Conservation (phyloP, 2,329 filamentous ascomycete species). For the Pestalotiopsis sp. region DNA sequence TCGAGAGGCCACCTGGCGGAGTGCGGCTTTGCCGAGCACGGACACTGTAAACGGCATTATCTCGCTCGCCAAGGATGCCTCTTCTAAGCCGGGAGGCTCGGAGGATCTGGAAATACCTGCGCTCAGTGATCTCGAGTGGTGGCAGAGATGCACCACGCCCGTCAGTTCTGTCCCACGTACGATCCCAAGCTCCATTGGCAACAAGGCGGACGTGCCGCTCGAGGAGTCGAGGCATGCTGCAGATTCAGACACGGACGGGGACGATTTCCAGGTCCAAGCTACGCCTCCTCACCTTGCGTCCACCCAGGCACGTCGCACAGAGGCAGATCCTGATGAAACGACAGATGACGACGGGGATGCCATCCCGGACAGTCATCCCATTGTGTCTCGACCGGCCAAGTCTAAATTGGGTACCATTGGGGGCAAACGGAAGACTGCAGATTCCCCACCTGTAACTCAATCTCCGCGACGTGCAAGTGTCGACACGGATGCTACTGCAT, state of each 20-base stretch:
- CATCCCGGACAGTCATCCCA: constrained; percentile 22
- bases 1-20: constrained; percentile 40
- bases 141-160: constrained; percentile 39
- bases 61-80: constrained; percentile 44
- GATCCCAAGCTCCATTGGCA: neutral
- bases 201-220: constrained; percentile 16
- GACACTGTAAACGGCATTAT: constrained; percentile 33
- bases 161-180: constrained; percentile 15
- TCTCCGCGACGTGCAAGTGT: constrained; percentile 14
- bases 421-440: constrained; percentile 13
- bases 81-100: constrained; percentile 36
- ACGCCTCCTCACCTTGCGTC: constrained; percentile 45
- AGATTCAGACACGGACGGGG: constrained; percentile 34
- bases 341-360: constrained; percentile 23
- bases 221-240: constrained; percentile 18
- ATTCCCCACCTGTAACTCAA: constrained; percentile 20
- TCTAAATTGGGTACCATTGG: constrained; percentile 24
- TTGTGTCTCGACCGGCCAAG: constrained; percentile 13
- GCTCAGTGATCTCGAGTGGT: constrained; percentile 48
- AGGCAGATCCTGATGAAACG: constrained; percentile 16
- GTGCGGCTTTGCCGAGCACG: constrained; percentile 24
- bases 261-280: constrained; percentile 55
- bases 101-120: constrained; percentile 32
- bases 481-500: constrained; percentile 30
- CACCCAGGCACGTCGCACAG: constrained; percentile 23